Evolutionary conservation across 1,284 basidiomycete genomes (phyloP).

Genomic region (Irpex rosettiformis): DNA sequence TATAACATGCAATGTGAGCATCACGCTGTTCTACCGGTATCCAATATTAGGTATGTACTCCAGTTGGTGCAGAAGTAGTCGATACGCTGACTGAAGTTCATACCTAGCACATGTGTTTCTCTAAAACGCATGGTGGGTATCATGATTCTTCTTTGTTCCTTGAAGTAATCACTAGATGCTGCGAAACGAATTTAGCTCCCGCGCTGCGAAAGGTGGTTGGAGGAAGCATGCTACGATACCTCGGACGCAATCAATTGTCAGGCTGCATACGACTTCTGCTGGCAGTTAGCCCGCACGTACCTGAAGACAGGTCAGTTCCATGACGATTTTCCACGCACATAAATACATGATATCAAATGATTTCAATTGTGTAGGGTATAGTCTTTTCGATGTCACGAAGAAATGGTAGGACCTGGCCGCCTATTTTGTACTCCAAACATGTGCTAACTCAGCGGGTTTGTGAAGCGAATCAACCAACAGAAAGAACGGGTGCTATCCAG

Average conservation of each 20-base stretch:
- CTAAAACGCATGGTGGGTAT: conserved; percentile 36
- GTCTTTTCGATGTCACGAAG: conserved; percentile 4
- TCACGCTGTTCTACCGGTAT: conserved; percentile 23
- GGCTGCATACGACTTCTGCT: conserved; percentile 38
- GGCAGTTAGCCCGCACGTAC: conserved; percentile 10
- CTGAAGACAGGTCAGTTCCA: conserved; percentile 4
- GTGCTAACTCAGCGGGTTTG: neutral
- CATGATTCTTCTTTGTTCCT: neutral
- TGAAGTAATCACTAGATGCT: neutral
- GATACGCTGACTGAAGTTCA: neutral
- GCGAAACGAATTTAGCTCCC: conserved; percentile 18
- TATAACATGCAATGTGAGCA: conserved; percentile 33
- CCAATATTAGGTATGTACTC: conserved; percentile 23
- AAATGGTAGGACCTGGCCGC: neutral
- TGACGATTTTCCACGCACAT: too few relatives aligned
- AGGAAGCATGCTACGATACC: conserved; percentile 27
- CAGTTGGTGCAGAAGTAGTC: neutral
- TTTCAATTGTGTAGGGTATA: neutral
- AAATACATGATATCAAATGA: too few relatives aligned
- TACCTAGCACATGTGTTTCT: conserved; percentile 27
- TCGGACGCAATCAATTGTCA: conserved; percentile 37
- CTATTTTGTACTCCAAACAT: neutral
- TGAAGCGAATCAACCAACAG: neutral
- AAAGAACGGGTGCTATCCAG: neutral
- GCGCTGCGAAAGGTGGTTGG: conserved; percentile 28